Conservation (phyloP, 2,329 filamentous ascomycete species). For the Trichoderma atrobrunneum region DNA sequence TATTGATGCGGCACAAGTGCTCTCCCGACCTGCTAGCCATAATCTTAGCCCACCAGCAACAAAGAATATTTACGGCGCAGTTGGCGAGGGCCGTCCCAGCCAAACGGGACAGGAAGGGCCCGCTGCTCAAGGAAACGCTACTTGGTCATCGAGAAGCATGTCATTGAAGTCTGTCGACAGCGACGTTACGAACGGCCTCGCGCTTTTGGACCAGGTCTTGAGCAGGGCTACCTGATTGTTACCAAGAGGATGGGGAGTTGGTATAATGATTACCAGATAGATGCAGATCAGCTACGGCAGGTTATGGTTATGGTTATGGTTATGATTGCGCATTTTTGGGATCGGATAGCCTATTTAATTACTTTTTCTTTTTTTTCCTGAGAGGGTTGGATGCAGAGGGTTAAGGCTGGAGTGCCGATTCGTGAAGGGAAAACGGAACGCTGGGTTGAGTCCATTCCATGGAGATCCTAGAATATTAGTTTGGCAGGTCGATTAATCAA, state of each 20-base stretch:
- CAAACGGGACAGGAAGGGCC: neutral
- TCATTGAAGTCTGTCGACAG: neutral
- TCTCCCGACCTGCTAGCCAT: conserved; percentile 35
- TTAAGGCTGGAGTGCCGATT: neutral
- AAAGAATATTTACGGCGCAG: conserved; percentile 1
- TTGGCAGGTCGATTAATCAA: neutral
- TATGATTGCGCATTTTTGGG: neutral
- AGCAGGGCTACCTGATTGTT: neutral
- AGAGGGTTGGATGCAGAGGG: conserved; percentile 13
- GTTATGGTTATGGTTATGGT: neutral
- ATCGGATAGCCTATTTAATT: neutral
- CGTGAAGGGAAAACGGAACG: neutral
- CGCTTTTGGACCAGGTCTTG: neutral
- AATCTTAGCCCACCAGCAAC: neutral
- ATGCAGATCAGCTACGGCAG: neutral
- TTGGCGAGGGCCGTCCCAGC: conserved; percentile 9
- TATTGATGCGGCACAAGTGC: too few relatives aligned
- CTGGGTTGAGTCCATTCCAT: neutral
- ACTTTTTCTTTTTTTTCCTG: neutral
- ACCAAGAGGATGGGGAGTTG: neutral
- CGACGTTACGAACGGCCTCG: neutral
- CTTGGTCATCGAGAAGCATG: neutral
- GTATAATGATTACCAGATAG: neutral
- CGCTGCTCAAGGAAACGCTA: neutral
- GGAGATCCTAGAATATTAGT: neutral